Base-by-base conservation (phyloP, 192 early-diverging fungal genomes). In the Oehlia diaphana region DNA sequence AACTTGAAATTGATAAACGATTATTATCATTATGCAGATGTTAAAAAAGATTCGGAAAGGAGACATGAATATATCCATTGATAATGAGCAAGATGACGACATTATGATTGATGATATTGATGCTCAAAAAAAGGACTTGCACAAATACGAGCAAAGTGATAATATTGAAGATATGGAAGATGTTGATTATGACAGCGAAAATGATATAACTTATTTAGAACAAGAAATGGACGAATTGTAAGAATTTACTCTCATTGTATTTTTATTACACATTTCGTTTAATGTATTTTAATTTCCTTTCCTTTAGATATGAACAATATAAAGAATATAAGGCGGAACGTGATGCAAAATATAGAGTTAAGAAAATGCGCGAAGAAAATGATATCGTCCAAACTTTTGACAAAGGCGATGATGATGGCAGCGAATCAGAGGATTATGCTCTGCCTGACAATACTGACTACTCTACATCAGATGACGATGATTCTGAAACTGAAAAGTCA, bases 271-370 rank as follows among this genome's bases (percentile, higher is more conserved):
- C 50, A 81, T 13, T 86, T 72, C 71, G 2, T 16, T 16, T 49
- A 50, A 72, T 21, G 0, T n/a, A 42, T 21, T 19, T 42, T 23
- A 91, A 67, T 92, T 79, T 86, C 88, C 78, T 92, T 79, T 86
- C 88, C 78, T 70, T 71, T n/a, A 88, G 88, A 81, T 95, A 95
- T 80, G 87, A 92, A 8, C 85, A 92, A 62, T 96, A 93, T 81
- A 84, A 87, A 69, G 88, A 92, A 68, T 92, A 91, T 65, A 91
- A 91, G 84, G 82, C 89, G 44, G 90, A 96, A 77, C 89, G 87
- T 6, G 91, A 98, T 83, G 92, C 95, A 16, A 92, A 91, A 81
- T 85, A 87, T 72, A 87, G 88, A 72, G 95, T 94, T 62, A 89
- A 92, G 79, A 89, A 91, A 77, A 87, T 85, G 76, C 86, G 91